These are phyloP conservation scores for Leishmania tropica DNA, from an alignment of 208 protist species.

Conservation along the genomic window DNA sequence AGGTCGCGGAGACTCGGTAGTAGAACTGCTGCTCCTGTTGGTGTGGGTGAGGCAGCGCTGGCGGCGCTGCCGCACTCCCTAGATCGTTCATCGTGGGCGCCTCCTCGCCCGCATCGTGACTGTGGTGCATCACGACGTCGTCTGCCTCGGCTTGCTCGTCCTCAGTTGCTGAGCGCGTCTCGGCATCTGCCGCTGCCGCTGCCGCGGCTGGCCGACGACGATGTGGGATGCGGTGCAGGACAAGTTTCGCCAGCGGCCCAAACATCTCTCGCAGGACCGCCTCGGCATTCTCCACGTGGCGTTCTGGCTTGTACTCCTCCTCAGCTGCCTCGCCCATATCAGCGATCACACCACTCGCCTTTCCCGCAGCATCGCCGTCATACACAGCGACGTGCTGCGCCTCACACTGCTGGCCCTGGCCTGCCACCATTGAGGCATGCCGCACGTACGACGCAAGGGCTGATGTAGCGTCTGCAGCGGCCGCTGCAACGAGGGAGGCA, in stretches of 20 bases:
- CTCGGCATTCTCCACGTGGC: conserved; percentile 56
- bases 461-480: background rate
- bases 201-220: conserved; percentile 9
- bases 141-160: conserved; percentile 20
- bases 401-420: background rate
- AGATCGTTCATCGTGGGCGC: background rate
- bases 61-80: background rate
- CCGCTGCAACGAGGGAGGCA: background rate
- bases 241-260: conserved; percentile 78
- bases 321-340: background rate
- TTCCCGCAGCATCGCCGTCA: background rate
- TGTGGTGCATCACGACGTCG: background rate
- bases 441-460: background rate
- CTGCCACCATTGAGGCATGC: background rate
- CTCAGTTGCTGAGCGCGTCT: conserved; percentile 1
- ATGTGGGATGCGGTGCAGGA: conserved; percentile 50
- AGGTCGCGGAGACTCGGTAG: conserved; percentile 80
- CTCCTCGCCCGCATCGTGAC: background rate
- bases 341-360: background rate
- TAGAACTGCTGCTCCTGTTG: conserved; percentile 21
- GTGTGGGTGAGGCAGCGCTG: background rate
- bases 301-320: conserved; percentile 12
- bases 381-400: background rate
- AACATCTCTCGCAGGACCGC: conserved; percentile 57
- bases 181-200: conserved; percentile 13